These are phyloP conservation scores for Penicillium sp. DNA, from an alignment of 2,329 filamentous ascomycete genomes.

Conservation along the genomic window DNA sequence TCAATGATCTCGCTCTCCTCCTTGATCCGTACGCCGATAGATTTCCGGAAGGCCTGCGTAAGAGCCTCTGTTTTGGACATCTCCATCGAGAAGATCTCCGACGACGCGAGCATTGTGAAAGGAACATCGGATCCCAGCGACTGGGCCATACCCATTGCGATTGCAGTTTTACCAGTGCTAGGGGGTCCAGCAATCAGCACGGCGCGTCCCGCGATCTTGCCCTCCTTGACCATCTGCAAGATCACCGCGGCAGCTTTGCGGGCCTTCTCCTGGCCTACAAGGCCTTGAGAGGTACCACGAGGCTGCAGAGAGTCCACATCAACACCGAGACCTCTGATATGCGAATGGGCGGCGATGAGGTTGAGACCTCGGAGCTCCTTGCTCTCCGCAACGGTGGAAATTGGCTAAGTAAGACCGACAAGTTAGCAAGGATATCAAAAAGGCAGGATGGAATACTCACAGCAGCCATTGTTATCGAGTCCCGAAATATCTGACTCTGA, in stretches of 20 bases:
- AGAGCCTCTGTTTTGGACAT: conserved; percentile 99
- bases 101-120: conserved; percentile 93
- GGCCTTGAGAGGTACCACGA: conserved; percentile 81
- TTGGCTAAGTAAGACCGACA: conserved; percentile 54
- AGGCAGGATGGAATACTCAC: conserved; percentile 33
- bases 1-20: conserved; percentile 99
- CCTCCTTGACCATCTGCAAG: conserved; percentile 97
- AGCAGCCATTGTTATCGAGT: conserved; percentile 43
- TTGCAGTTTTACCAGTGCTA: conserved; percentile 96
- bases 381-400: conserved; percentile 87
- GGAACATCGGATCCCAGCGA: conserved; percentile 92
- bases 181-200: conserved; percentile 94
- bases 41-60: conserved; percentile 98
- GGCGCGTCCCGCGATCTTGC: conserved; percentile 95
- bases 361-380: conserved; percentile 97
- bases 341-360: conserved; percentile 96
- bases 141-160: conserved; percentile 98
- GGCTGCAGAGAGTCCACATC: conserved; percentile 91
- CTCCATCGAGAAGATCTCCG: conserved; percentile 97
- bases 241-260: conserved; percentile 96
- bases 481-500: conserved; percentile 15
- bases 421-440: conserved; percentile 6
- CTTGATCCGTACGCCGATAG: conserved; percentile 96
- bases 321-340: conserved; percentile 94
- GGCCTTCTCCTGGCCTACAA: conserved; percentile 95